These are phyloP conservation scores for Rachicladosporium sp. DNA, from an alignment of 2,329 filamentous ascomycete species.

Conservation along the genomic window DNA sequence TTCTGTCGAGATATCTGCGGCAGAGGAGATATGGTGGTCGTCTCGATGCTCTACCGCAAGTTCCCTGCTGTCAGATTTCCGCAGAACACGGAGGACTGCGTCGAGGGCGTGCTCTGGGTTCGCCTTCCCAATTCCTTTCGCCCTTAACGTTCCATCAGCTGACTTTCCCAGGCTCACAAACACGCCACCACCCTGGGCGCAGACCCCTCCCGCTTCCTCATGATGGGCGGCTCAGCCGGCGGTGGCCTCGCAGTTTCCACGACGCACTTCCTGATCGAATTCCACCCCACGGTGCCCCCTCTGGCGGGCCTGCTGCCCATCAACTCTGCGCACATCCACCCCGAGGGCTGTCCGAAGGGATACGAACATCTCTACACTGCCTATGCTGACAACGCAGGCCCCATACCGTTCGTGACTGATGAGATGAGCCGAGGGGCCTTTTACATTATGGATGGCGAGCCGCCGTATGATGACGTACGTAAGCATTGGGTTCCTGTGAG, in stretches of 20 bases:
- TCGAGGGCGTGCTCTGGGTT: neutral
- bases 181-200: conserved; percentile 5
- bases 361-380: conserved; percentile 7
- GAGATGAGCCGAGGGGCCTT: neutral
- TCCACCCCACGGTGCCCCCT: neutral
- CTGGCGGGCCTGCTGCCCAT: conserved; percentile 7
- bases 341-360: conserved; percentile 5
- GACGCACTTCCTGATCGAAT: conserved; percentile 5
- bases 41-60: conserved; percentile 24
- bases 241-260: conserved; percentile 7
- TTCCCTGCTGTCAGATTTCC: conserved; percentile 10
- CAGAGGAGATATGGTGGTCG: conserved; percentile 20
- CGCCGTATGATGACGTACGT: conserved; percentile 1
- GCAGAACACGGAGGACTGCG: conserved; percentile 19
- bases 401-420: conserved; percentile 3
- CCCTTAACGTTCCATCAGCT: too few species aligned
- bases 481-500: conserved; percentile 6
- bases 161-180: neutral
- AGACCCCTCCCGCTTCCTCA: conserved; percentile 4
- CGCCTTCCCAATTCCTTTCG: too few species aligned
- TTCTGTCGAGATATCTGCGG: conserved; percentile 23
- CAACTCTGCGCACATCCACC: conserved; percentile 7
- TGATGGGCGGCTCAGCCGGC: conserved; percentile 11
- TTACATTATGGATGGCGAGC: conserved; percentile 2
- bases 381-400: conserved; percentile 4